Evolutionary conservation across 1,139 yeast genomes (phyloP).

Genomic region (Saccharomyces hybrid): DNA sequence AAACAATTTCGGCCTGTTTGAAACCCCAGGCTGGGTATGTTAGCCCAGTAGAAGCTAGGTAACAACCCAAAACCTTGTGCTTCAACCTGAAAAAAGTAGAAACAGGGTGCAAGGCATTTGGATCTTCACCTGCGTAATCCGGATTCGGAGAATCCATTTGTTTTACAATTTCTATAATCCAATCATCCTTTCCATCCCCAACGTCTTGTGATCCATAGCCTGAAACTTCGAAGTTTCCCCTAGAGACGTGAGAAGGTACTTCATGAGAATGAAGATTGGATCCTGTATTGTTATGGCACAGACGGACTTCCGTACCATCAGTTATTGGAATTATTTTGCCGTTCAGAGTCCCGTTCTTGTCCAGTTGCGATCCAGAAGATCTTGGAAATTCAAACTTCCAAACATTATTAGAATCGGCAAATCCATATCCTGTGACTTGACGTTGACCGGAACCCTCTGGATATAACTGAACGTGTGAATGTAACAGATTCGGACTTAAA

Average conservation of each 20-base stretch:
- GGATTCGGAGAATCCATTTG: slow-evolving; percentile 50
- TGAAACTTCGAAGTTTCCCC: slow-evolving; percentile 52
- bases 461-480: slow-evolving; percentile 60
- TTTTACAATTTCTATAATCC: slow-evolving; percentile 59
- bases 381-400: slow-evolving; percentile 50
- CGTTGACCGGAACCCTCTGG: slow-evolving; percentile 72
- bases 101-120: slow-evolving; percentile 50
- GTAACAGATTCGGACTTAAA: slow-evolving; percentile 58
- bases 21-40: slow-evolving; percentile 77
- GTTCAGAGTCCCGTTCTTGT: slow-evolving; percentile 19
- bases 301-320: slow-evolving; percentile 50
- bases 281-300: slow-evolving; percentile 47
- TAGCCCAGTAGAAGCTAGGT: slow-evolving; percentile 63
- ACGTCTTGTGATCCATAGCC: slow-evolving; percentile 53
- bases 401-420: slow-evolving; percentile 60
- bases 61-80: slow-evolving; percentile 61
- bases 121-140: slow-evolving; percentile 34
- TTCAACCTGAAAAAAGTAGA: slow-evolving; percentile 61
- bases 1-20: slow-evolving; percentile 72
- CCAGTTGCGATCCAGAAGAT: slow-evolving; percentile 28
- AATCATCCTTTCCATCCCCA: slow-evolving; percentile 62
- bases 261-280: slow-evolving; percentile 58
- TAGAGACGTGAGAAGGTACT: slow-evolving; percentile 48
- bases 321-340: slow-evolving; percentile 30
- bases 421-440: slow-evolving; percentile 71